Percentiles rank a stretch among this genome's conserved stretches.
These are phyloP conservation scores for Gentiana dahurica DNA, from an alignment of 257 asterid genomes.

Conservation along the genomic window DNA sequence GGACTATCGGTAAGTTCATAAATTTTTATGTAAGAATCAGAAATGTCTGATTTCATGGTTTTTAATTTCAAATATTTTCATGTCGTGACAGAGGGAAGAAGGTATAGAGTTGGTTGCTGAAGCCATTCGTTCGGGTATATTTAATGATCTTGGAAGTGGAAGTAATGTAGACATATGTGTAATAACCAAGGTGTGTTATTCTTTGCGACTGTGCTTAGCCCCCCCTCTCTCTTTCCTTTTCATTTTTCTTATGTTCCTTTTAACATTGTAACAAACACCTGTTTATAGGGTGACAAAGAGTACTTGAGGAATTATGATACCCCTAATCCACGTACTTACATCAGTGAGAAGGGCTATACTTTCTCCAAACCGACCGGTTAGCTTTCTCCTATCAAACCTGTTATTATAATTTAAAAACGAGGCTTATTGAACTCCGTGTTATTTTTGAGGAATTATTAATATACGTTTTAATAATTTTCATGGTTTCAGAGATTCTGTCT, in stretches of 20 bases:
- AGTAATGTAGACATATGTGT: slow-evolving; percentile 93
- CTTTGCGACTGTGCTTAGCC: not conserved
- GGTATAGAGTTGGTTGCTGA: slow-evolving; percentile 76
- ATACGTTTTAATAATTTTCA: not conserved
- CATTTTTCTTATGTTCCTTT: not conserved
- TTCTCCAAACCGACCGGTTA: slow-evolving; percentile 80
- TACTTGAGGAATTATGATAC: slow-evolving; percentile 59
- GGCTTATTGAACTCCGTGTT: not conserved
- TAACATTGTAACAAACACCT: slow-evolving; percentile 3
- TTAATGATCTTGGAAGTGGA: slow-evolving; percentile 97
- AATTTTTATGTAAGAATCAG: not conserved
- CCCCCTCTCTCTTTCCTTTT: not conserved
- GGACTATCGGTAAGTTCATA: slow-evolving; percentile 62
- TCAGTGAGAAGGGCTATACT: slow-evolving; percentile 58
- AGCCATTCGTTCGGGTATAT: slow-evolving; percentile 88
- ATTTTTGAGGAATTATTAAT: not conserved
- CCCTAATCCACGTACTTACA: slow-evolving; percentile 88
- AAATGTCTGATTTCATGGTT: not conserved
- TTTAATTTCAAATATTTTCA: slow-evolving; percentile 4
- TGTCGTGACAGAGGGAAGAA: slow-evolving; percentile 62
- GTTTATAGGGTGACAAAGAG: slow-evolving; percentile 56
- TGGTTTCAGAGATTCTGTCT: slow-evolving; percentile 58
- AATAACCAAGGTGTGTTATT: slow-evolving; percentile 59
- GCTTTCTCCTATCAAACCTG: slow-evolving; percentile 14
- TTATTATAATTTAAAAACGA: slow-evolving; percentile 6